These are phyloP conservation scores for Suillus subalutaceus DNA, from an alignment of 768 basidiomycete genomes.

Conservation along the genomic window DNA sequence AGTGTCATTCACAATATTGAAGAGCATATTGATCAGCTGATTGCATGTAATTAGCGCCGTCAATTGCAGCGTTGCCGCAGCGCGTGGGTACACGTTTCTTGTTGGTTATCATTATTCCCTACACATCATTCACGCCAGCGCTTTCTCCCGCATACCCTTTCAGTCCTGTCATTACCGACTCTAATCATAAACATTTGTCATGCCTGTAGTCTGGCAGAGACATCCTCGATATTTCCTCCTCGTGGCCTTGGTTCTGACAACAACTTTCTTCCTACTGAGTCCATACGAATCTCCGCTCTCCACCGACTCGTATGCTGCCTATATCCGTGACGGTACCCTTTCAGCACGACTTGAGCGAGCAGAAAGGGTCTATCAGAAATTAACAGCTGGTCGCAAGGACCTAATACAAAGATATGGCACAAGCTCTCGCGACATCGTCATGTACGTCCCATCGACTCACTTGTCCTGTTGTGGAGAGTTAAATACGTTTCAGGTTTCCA, in stretches of 20 bases:
- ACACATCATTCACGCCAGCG: conserved; percentile 14
- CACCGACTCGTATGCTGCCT: conserved; percentile 24
- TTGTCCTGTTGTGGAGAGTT: conserved; percentile 10
- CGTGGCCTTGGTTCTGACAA: conserved; percentile 42
- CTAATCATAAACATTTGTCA: conserved; percentile 12
- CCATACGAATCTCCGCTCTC: conserved; percentile 35
- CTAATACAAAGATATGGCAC: conserved; percentile 61
- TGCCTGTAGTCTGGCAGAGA: conserved; percentile 40
- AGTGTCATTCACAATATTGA: not conserved
- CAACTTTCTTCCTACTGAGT: conserved; percentile 51
- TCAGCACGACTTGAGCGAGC: conserved; percentile 44
- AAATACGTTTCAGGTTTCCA: conserved; percentile 47
- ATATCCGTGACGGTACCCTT: conserved; percentile 38
- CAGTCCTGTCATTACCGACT: conserved; percentile 16
- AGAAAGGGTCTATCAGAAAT: conserved; percentile 48
- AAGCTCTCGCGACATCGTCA: conserved; percentile 45
- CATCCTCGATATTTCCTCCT: conserved; percentile 57
- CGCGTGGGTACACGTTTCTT: conserved; percentile 6
- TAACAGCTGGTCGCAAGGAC: conserved; percentile 43
- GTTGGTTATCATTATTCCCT: conserved; percentile 18
- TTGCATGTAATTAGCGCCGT: not conserved
- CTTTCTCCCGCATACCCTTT: conserved; percentile 1
- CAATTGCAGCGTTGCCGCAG: not conserved
- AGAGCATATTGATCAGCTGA: not conserved
- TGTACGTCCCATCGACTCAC: conserved; percentile 38